Evolutionary conservation across 257 asterid species (phyloP), one percentile per base, ranked within the genome.

Genomic region (Petunia axillaris): DNA sequence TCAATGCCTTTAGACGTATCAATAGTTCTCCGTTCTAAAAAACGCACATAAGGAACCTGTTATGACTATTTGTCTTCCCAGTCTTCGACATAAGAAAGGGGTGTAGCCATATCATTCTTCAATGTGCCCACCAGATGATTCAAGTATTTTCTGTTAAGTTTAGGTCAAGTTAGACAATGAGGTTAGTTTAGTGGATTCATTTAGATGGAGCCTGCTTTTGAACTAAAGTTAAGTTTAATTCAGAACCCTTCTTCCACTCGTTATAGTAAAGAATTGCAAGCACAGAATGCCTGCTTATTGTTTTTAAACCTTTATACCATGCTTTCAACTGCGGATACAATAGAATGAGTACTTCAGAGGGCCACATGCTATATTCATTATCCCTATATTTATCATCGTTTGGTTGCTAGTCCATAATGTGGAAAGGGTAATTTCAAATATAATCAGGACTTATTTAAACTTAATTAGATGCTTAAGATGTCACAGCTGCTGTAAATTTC

Each of bases 391-490:
- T 50, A 50, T 44, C 35, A 25, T 48, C 60, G 50, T 35, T 48
- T 71, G 44, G 44, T 71, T 71, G 77, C 60, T 71, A 71, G 35
- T 4, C 60, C 44, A 25, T 71, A 35, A 71, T 71, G 60, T 46
- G 58, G 11, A n/a, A 9, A 71, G 59, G 5, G 25, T 55, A 55
- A 55, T 55, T 2, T 7, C 62, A 55, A 55, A 52, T 3, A 52
- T 52, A 8, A 9, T 52, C 55, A 52, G 55, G 55, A 52, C 14
- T 52, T 52, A 52, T 52, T 25, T 9, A 52, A 52, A 13, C 13
- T 9, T 52, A 9, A 14, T 48, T 52, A 52, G 55, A 52, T 52
- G 55, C 55, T 52, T 52, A 52, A 52, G 55, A 52, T 52, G 55
- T 52, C 55, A 5, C 62, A 15, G 35, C 13, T 55, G 4, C 16